Conservation (phyloP, 1,284 basidiomycete genomes). For the Porogramme epimiltina region DNA sequence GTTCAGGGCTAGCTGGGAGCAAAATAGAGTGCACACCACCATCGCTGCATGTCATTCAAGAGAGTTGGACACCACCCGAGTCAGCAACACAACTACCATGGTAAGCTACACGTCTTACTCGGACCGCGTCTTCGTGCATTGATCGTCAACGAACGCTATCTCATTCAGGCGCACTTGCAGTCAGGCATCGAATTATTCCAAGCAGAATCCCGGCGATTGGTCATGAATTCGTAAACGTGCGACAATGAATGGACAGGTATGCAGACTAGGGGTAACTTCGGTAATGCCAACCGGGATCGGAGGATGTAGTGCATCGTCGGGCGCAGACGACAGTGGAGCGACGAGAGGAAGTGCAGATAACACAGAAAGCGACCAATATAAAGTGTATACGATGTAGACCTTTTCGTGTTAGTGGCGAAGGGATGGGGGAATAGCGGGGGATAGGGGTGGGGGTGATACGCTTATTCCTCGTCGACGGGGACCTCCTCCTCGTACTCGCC, state of each 20-base stretch:
- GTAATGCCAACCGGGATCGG: constrained; percentile 28
- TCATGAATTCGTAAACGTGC: constrained; percentile 29
- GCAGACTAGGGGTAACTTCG: constrained; percentile 37
- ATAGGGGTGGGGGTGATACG: constrained; percentile 5
- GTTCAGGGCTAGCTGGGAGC: too few relatives aligned
- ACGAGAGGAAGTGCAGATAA: constrained; percentile 24
- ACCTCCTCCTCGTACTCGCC: constrained; percentile 81
- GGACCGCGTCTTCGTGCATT: too few relatives aligned
- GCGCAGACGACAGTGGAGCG: constrained; percentile 18
- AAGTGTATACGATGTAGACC: constrained; percentile 34
- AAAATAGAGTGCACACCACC: too few relatives aligned
- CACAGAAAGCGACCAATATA: constrained; percentile 38
- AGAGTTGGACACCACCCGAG: too few relatives aligned
- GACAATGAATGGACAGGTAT: constrained; percentile 30
- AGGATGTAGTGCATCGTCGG: constrained; percentile 17
- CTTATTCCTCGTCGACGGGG: constrained; percentile 57
- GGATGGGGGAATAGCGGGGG: neutral
- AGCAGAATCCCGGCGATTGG: constrained; percentile 21
- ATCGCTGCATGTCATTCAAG: too few relatives aligned
- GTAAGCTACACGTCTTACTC: too few relatives aligned
- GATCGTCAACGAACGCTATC: too few relatives aligned
- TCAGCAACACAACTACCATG: too few relatives aligned
- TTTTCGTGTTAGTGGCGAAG: constrained; percentile 29
- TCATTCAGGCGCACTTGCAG: too few relatives aligned
- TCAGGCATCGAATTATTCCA: neutral